A percentile compares a stretch with the other conserved stretches of the same genome.
Evolutionary conservation across 371 early-diverging fungal genomes (phyloP).

Genomic region (Choanephora cucurbitarum): DNA sequence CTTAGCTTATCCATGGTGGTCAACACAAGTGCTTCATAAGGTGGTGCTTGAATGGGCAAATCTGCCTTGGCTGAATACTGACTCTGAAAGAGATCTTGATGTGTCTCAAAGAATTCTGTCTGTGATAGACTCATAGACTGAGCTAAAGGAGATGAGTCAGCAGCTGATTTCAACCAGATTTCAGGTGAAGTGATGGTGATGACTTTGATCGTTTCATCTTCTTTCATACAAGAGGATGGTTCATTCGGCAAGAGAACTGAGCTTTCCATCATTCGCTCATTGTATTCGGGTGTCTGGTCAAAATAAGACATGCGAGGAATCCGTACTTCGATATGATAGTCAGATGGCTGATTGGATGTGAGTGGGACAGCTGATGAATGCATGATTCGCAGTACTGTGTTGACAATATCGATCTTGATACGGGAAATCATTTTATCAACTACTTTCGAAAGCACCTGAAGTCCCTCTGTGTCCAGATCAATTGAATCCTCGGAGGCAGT

Average conservation of each 20-base stretch:
- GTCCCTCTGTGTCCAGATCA: constrained; percentile 56
- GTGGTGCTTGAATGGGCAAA: constrained; percentile 38
- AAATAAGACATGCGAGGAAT: constrained; percentile 58
- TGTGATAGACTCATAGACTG: constrained; percentile 25
- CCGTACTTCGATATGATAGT: constrained; percentile 60
- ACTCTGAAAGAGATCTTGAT: constrained; percentile 24
- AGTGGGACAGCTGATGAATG: constrained; percentile 49
- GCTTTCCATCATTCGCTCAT: constrained; percentile 33
- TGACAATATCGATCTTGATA: constrained; percentile 56
- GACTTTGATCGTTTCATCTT: constrained; percentile 47
- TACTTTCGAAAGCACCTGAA: constrained; percentile 65
- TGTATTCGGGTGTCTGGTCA: constrained; percentile 66
- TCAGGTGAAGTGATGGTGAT: constrained; percentile 42
- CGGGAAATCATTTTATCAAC: constrained; percentile 74
- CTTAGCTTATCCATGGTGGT: constrained; percentile 43
- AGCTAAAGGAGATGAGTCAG: too few species aligned
- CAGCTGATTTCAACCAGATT: constrained; percentile 35
- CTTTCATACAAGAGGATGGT: constrained; percentile 8
- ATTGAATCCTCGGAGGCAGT: constrained; percentile 10
- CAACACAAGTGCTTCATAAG: constrained; percentile 46
- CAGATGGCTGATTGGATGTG: constrained; percentile 22
- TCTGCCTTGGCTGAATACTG: constrained; percentile 16
- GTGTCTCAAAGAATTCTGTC: constrained; percentile 40
- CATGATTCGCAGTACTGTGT: constrained; percentile 55
- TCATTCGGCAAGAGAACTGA: constrained; percentile 41